These are phyloP conservation scores for Pseudogymnoascus sp. DNA, from an alignment of 2,329 filamentous ascomycete genomes.

Conservation along the genomic window DNA sequence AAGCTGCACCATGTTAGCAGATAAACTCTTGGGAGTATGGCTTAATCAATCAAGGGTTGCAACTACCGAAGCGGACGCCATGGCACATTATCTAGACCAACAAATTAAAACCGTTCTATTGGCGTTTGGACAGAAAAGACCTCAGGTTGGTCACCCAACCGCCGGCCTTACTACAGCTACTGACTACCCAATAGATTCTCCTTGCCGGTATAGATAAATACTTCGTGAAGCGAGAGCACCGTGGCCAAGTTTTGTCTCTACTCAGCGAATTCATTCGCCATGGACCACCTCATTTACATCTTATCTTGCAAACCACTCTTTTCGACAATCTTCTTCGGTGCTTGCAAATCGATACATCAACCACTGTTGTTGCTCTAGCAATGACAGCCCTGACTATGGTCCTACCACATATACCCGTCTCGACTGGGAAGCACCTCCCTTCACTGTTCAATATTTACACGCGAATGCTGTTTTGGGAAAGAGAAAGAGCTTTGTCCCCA, in stretches of 20 bases:
- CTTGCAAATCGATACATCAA: constrained; percentile 70
- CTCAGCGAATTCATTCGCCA: constrained; percentile 66
- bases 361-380: constrained; percentile 66
- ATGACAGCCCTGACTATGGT: constrained; percentile 74
- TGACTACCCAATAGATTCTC: constrained; percentile 45
- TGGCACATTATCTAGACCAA: constrained; percentile 36
- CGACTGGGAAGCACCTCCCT: constrained; percentile 60
- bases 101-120: constrained; percentile 39
- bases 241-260: constrained; percentile 58
- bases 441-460: constrained; percentile 77
- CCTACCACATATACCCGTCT: constrained; percentile 70
- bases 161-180: constrained; percentile 18
- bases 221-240: constrained; percentile 56
- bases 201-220: constrained; percentile 58
- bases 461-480: constrained; percentile 71
- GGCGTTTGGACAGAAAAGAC: constrained; percentile 55
- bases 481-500: constrained; percentile 21
- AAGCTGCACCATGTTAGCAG: constrained; percentile 44
- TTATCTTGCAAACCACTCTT: constrained; percentile 63
- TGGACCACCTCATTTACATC: constrained; percentile 72
- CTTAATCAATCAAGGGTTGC: constrained; percentile 38
- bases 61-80: constrained; percentile 34
- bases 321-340: constrained; percentile 66
- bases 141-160: constrained; percentile 40
- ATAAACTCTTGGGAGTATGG: constrained; percentile 51